phyloP scores from a whole-genome alignment of 2,329 filamentous ascomycete genomes.

The Arthroderma sp. region DNA sequence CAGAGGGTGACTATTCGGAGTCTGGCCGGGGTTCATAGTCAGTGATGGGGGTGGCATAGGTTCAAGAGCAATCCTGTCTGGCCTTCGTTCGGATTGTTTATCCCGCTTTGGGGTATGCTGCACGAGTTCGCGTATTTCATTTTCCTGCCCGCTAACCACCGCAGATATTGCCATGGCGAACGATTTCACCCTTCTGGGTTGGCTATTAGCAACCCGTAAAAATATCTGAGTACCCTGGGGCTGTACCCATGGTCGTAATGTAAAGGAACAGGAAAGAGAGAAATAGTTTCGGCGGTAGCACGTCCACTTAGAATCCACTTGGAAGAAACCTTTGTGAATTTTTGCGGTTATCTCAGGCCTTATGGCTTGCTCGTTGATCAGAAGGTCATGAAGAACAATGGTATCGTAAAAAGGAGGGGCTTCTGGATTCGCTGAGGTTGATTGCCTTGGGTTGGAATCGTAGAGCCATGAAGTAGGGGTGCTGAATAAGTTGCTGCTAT shows the following conservation, averaged over 20 bases:
- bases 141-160: constrained; percentile 60
- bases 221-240: constrained; percentile 41
- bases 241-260: constrained; percentile 48
- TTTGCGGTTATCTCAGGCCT: constrained; percentile 63
- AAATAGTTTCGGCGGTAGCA: constrained; percentile 91
- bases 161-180: constrained; percentile 80
- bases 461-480: constrained; percentile 9
- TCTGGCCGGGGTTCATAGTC: constrained; percentile 16
- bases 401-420: constrained; percentile 33
- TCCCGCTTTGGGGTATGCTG: constrained; percentile 88
- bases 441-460: constrained; percentile 17
- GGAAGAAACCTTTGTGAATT: constrained; percentile 83
- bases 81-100: constrained; percentile 67
- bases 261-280: constrained; percentile 67
- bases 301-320: constrained; percentile 71
- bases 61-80: constrained; percentile 53
- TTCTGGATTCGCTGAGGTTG: constrained; percentile 21
- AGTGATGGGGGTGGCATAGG: constrained; percentile 48
- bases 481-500: constrained; percentile 19
- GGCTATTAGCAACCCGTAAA: constrained; percentile 34
- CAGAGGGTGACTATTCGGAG: constrained; percentile 13
- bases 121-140: constrained; percentile 68
- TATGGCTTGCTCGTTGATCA: constrained; percentile 32
- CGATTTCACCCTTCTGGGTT: constrained; percentile 48
- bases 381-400: constrained; percentile 20